Evolutionary conservation across 768 basidiomycete genomes (phyloP).

Genomic region (Amanita subjunquillea): DNA sequence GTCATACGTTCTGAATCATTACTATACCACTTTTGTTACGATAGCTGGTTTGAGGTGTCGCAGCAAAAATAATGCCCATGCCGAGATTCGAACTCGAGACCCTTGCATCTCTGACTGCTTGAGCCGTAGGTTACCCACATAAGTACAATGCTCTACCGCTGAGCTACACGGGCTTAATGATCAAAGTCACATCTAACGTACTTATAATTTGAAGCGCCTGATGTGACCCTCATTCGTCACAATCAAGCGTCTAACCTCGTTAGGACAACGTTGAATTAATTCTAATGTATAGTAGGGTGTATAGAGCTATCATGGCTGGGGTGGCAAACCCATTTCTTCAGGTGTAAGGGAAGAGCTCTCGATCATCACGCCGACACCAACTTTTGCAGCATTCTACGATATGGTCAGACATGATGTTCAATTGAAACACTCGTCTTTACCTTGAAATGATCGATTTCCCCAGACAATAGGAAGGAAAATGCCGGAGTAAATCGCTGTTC

Average conservation of each 20-base stretch:
- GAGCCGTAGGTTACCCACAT: conserved; percentile 31
- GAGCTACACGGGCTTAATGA: conserved; percentile 39
- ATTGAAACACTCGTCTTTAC: conserved; percentile 26
- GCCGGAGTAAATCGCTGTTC: conserved; percentile 95
- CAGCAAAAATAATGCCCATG: conserved; percentile 31
- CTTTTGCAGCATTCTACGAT: conserved; percentile 80
- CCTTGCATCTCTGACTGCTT: conserved; percentile 30
- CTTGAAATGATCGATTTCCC: conserved; percentile 99
- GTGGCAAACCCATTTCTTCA: conserved; percentile 71
- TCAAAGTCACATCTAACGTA: no score
- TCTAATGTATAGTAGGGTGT: conserved; percentile 15
- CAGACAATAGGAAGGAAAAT: conserved; percentile 88
- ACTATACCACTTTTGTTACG: background rate
- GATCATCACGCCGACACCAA: conserved; percentile 97
- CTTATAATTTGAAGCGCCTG: background rate
- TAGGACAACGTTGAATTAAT: conserved; percentile 11
- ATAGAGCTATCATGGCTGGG: conserved; percentile 29
- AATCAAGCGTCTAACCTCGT: conserved; percentile 7
- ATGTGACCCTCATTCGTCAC: background rate
- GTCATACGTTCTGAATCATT: background rate
- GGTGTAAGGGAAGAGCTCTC: conserved; percentile 76
- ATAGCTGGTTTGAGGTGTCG: no score
- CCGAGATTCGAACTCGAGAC: conserved; percentile 48
- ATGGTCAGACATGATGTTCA: background rate
- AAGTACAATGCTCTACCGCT: conserved; percentile 54